A percentile compares a stretch with the other conserved stretches of the same genome.
These are phyloP conservation scores for Tetradesmus obliquus DNA, from an alignment of 139 green algal genomes.

Conservation along the genomic window DNA sequence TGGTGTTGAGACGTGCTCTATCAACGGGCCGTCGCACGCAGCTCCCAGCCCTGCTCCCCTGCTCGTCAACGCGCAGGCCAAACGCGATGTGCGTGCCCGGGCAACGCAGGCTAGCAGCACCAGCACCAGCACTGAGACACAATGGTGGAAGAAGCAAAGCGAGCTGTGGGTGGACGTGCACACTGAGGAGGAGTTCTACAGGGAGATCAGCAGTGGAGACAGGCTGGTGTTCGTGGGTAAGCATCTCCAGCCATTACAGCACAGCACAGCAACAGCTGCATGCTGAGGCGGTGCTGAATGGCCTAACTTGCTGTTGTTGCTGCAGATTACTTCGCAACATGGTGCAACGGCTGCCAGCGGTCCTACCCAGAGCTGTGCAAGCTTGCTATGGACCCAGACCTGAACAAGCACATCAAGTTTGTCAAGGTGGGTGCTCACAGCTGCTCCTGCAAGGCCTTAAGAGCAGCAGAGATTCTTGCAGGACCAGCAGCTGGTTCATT, in stretches of 20 bases:
- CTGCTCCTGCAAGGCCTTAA: background rate
- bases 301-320: background rate
- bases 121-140: constrained; percentile 2
- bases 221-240: constrained; percentile 55
- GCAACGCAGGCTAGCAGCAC: background rate
- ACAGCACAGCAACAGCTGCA: background rate
- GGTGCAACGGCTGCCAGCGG: constrained; percentile 64
- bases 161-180: constrained; percentile 62
- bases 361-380: constrained; percentile 62
- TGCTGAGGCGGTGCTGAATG: background rate
- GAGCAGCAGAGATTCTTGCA: background rate
- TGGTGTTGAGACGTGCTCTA: background rate
- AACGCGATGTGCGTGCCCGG: background rate
- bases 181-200: constrained; percentile 53
- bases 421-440: constrained; percentile 55
- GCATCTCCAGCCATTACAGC: background rate
- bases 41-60: background rate
- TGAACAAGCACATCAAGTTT: constrained; percentile 60
- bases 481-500: background rate
- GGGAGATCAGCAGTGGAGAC: constrained; percentile 47
- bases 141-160: constrained; percentile 60
- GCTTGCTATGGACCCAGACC: constrained; percentile 38
- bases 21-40: background rate
- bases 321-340: constrained; percentile 49
- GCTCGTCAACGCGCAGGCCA: background rate